These are phyloP conservation scores for Geranomyces michiganensis DNA, from an alignment of 192 early-diverging fungal species.

Conservation along the genomic window DNA sequence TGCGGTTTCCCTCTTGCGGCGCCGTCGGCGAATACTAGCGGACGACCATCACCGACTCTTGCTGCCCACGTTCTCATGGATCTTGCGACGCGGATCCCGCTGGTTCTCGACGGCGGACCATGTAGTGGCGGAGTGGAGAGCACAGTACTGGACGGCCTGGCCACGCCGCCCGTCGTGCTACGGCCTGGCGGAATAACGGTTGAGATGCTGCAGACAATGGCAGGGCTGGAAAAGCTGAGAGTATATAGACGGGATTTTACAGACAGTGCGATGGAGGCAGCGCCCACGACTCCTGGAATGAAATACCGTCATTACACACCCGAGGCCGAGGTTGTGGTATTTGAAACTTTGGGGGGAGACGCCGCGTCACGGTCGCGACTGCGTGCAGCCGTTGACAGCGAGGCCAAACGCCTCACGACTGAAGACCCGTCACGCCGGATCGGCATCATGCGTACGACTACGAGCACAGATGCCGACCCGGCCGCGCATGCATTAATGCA, in stretches of 20 bases:
- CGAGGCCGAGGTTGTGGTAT: conserved; percentile 78
- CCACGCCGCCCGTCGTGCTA: conserved; percentile 74
- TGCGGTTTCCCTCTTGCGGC: conserved; percentile 92
- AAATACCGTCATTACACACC: conserved; percentile 99
- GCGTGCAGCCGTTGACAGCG: conserved; percentile 26
- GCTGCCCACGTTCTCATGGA: conserved; percentile 88
- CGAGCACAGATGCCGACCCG: neutral
- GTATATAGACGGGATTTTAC: conserved; percentile 83
- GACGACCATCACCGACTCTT: conserved; percentile 90
- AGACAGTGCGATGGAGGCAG: conserved; percentile 67
- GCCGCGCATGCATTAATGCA: neutral
- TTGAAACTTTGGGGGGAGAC: conserved; percentile 43
- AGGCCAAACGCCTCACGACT: neutral
- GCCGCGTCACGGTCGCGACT: neutral
- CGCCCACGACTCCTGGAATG: conserved; percentile 98
- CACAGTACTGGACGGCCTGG: conserved; percentile 89
- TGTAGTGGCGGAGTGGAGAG: conserved; percentile 91
- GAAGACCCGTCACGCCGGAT: conserved; percentile 13
- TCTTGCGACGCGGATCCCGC: conserved; percentile 74
- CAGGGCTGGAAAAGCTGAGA: conserved; percentile 66
- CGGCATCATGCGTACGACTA: conserved; percentile 41
- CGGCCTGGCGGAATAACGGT: conserved; percentile 90
- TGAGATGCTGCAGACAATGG: conserved; percentile 67
- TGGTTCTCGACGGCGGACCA: conserved; percentile 88
- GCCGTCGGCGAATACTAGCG: conserved; percentile 96